phyloP scores from a whole-genome alignment of 1,139 yeast species.

The Saccharomycopsis hybrid region DNA sequence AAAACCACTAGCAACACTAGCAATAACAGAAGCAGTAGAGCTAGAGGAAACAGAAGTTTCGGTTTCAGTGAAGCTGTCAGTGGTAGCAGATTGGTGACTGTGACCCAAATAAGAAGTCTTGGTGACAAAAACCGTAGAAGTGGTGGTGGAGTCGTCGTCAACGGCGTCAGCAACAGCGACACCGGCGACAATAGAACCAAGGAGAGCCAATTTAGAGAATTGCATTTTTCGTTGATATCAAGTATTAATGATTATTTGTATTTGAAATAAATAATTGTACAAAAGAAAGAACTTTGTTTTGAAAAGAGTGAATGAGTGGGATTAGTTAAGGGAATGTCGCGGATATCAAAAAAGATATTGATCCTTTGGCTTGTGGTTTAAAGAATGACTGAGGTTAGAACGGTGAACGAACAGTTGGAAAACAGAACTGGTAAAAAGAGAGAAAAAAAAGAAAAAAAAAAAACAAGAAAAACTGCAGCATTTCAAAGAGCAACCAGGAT shows the following conservation, averaged over 20 bases:
- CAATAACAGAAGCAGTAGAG: slow-evolving; percentile 1
- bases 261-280: neutral
- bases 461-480: neutral
- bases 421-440: neutral
- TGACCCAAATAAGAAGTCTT: slow-evolving; percentile 8
- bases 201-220: slow-evolving; percentile 8
- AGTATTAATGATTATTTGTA: neutral
- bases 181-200: neutral
- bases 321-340: neutral
- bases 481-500: too few relatives aligned
- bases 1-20: slow-evolving; percentile 4
- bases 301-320: neutral
- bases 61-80: slow-evolving; percentile 9
- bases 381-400: slow-evolving; percentile 18
- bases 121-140: slow-evolving; percentile 15
- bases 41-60: slow-evolving; percentile 6
- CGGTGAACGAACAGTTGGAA: neutral
- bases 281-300: neutral
- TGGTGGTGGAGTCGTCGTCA: slow-evolving; percentile 11
- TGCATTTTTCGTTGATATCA: slow-evolving; percentile 6
- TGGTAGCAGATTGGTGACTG: slow-evolving; percentile 14
- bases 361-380: neutral
- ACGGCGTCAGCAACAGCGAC: slow-evolving; percentile 3
- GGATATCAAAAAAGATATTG: neutral
- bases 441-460: neutral